phyloP scores from a whole-genome alignment of 2,329 filamentous ascomycete genomes.

The Zalaria obscura region DNA sequence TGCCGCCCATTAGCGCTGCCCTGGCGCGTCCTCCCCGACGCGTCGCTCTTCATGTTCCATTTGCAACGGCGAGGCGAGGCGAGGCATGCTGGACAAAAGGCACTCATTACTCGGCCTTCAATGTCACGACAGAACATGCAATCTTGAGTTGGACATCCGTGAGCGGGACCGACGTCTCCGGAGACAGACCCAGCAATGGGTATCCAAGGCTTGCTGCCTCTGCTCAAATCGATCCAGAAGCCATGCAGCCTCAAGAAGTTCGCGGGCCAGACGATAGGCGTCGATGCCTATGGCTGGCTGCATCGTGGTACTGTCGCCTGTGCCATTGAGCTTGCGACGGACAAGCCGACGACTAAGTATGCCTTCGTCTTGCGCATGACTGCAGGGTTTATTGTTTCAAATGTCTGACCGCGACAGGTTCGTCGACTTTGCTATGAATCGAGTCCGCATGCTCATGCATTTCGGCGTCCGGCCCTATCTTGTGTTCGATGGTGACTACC shows the following conservation, averaged over 20 bases:
- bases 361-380: conserved; percentile 15
- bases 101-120: too few species aligned
- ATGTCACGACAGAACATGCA: too few species aligned
- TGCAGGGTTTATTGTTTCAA: not conserved
- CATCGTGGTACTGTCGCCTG: conserved; percentile 85
- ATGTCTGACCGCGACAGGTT: conserved; percentile 41
- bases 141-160: too few species aligned
- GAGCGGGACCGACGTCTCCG: too few species aligned
- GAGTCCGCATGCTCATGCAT: conserved; percentile 85
- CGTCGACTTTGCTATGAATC: conserved; percentile 78
- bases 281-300: conserved; percentile 97
- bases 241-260: conserved; percentile 78
- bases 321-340: conserved; percentile 78
- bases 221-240: conserved; percentile 93
- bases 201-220: conserved; percentile 59
- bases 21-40: too few species aligned
- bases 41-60: too few species aligned
- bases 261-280: conserved; percentile 74
- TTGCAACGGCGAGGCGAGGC: too few species aligned
- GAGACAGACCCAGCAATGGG: too few species aligned
- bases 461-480: conserved; percentile 91
- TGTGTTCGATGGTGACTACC: conserved; percentile 88
- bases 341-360: conserved; percentile 76
- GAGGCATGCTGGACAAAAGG: too few species aligned
- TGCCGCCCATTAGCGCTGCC: too few species aligned